Percentiles rank a stretch among this genome's conserved stretches.
These are phyloP conservation scores for Populus ilicifolia DNA, from an alignment of 345 rosid species.

Conservation along the genomic window DNA sequence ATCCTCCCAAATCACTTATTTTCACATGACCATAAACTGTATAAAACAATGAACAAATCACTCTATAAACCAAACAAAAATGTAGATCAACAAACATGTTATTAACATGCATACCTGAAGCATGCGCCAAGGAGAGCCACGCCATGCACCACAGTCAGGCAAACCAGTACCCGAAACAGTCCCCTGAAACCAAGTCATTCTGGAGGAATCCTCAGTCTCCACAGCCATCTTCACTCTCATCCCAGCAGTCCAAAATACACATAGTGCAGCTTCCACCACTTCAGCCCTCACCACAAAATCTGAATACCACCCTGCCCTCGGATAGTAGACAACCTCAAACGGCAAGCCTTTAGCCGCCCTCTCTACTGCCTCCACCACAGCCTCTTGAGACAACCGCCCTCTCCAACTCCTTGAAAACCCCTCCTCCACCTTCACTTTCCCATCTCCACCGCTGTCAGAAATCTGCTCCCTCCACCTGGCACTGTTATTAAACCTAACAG, in stretches of 20 bases:
- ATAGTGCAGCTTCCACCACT: conserved; percentile 61
- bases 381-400: conserved; percentile 45
- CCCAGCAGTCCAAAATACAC: conserved; percentile 50
- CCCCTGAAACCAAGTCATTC: conserved; percentile 78
- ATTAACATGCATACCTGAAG: conserved; percentile 52
- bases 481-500: conserved; percentile 26
- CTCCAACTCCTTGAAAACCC: conserved; percentile 37
- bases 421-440: conserved; percentile 19
- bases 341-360: conserved; percentile 52
- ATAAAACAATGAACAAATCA: neutral
- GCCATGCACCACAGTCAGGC: conserved; percentile 53
- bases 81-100: neutral
- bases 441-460: conserved; percentile 16
- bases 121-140: conserved; percentile 83
- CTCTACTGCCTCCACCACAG: conserved; percentile 50
- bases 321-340: conserved; percentile 79
- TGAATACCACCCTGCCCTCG: conserved; percentile 54
- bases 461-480: conserved; percentile 50
- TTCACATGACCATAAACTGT: neutral
- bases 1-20: neutral
- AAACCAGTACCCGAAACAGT: conserved; percentile 38
- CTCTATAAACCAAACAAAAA: neutral
- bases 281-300: conserved; percentile 79
- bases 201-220: conserved; percentile 76
- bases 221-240: conserved; percentile 75